These are phyloP conservation scores for Skeletonema potamos DNA, from an alignment of 108 stramenopile species.

Conservation along the genomic window DNA sequence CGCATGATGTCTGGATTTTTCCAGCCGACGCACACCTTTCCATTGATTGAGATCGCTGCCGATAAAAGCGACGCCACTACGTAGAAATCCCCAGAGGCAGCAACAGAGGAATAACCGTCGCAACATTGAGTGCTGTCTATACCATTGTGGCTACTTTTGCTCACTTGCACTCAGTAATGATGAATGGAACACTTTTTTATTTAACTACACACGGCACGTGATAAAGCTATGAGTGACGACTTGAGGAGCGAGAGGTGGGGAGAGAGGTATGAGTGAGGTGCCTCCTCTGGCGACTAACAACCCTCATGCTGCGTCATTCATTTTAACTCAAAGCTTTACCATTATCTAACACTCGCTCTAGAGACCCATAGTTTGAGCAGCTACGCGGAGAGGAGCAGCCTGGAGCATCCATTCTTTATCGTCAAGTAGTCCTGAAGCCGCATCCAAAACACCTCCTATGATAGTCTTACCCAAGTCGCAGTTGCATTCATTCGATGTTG, in stretches of 20 bases:
- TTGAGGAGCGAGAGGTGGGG: too few species aligned
- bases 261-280: too few species aligned
- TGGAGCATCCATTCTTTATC: slow-evolving; percentile 50
- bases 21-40: background rate
- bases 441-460: slow-evolving; percentile 42
- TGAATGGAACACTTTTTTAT: too few species aligned
- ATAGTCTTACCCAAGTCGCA: slow-evolving; percentile 12
- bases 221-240: too few species aligned
- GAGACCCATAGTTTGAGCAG: slow-evolving; percentile 39
- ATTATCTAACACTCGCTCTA: background rate
- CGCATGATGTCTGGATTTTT: background rate
- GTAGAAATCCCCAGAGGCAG: background rate
- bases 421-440: slow-evolving; percentile 47
- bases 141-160: too few species aligned
- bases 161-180: too few species aligned
- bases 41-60: background rate
- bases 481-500: background rate
- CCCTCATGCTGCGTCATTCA: too few species aligned
- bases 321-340: background rate
- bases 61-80: background rate
- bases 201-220: too few species aligned
- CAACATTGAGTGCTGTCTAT: background rate
- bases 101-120: background rate
- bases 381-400: slow-evolving; percentile 63
- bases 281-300: too few species aligned